Base-by-base conservation (phyloP, 352 stramenopile species). In the Pythium brachiatum region DNA sequence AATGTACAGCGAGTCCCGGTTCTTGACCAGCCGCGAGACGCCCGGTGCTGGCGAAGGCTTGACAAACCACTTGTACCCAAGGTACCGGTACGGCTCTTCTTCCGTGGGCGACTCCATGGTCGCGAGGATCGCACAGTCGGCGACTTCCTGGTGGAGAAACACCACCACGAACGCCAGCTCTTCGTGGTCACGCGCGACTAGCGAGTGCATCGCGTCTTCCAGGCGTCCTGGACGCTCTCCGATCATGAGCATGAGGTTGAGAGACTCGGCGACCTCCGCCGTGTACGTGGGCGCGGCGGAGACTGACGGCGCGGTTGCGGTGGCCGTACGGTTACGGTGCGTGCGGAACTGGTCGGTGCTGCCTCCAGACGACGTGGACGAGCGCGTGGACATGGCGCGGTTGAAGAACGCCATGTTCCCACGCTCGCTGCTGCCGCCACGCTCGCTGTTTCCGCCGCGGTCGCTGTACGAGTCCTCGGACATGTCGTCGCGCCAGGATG, bases 41-140 rank as follows among this genome's bases (percentile, higher is more conserved):
- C 41, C 54, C 6, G 39, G 23, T 1, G 60, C 60, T 20, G 63
- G 63, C 32, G 63, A 70, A 21, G 63, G 63, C 58, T 79, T 79
- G 60, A 86, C 75, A 54, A 86, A 83, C 57, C 76, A 82, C 67
- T 83, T 83, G 69, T 79, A 83, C 36, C 78, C 78, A 5, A 84
- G 32, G 53, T 74, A 84, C 38, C 73, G 73, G 57, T 76, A 83
- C 26, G 78, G 75, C 26, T 74, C 60, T 11, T 79, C 75, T 29
- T 72, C 53, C 12, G 69, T 76, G 27, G 78, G 78, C 25, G 65
- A 27, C 51, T 86, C 77, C 70, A 86, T 81, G 0, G 69, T 83
- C 58, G 80, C 58, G 31, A 86, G 64, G 15, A 83, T 67, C 21
- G 74, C 74, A 47, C 76, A 86, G 64, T 86, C 76, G 27, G 72